Percentiles rank a stretch among this genome's conserved stretches.
phyloP scores from a whole-genome alignment of 2,329 filamentous ascomycete genomes.

The Chrysoporthe puriensis region DNA sequence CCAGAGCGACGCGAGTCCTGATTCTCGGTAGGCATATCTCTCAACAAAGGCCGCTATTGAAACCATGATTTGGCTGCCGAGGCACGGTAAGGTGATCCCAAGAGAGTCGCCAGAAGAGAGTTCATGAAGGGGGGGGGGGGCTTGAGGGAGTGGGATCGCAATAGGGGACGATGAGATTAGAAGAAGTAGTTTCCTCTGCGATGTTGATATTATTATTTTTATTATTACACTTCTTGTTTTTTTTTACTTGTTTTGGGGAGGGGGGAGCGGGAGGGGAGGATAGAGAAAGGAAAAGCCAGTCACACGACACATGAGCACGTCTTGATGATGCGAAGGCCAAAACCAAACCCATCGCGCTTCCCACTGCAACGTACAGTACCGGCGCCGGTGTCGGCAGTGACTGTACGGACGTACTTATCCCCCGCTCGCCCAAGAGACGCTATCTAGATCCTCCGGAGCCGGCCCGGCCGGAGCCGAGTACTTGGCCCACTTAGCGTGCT shows the following conservation, averaged over 20 bases:
- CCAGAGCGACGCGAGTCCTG: constrained; percentile 52
- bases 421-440: not conserved
- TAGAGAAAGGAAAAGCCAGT: not conserved
- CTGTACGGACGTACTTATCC: not conserved
- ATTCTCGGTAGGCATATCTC: constrained; percentile 45
- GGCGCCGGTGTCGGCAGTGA: constrained; percentile 8
- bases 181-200: no score
- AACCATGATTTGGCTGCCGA: constrained; percentile 13
- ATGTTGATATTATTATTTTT: no score
- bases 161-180: no score
- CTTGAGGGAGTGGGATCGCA: no score
- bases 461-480: not conserved
- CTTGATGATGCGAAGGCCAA: not conserved
- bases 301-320: not conserved
- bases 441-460: not conserved
- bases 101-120: not conserved
- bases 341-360: not conserved
- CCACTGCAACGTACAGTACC: not conserved
- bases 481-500: no score
- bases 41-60: constrained; percentile 23
- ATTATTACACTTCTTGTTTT: not conserved
- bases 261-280: not conserved
- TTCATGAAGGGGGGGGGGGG: no score
- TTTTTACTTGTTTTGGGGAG: not conserved
- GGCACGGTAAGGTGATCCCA: not conserved